Conservation (phyloP, 495 filamentous ascomycete species). For the Neurospora sp. region DNA sequence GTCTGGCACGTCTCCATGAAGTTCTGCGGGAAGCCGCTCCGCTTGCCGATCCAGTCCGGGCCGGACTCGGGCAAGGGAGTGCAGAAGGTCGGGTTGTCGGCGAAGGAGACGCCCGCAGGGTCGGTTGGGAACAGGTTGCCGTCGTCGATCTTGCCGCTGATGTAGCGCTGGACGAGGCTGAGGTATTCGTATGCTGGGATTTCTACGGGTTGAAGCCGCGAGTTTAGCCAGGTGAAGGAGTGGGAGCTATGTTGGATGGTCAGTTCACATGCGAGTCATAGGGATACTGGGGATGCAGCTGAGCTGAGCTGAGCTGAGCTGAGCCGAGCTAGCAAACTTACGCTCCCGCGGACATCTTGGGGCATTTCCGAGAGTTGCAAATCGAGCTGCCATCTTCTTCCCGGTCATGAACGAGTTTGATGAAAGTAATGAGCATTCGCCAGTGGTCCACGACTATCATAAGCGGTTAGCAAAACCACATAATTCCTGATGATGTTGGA, state of each 20-base stretch:
- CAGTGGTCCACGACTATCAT: constrained; percentile 77
- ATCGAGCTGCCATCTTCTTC: constrained; percentile 64
- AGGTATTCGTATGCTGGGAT: constrained; percentile 80
- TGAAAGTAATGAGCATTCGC: constrained; percentile 69
- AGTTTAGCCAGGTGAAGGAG: constrained; percentile 88
- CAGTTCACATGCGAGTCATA: neutral
- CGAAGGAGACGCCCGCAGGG: constrained; percentile 43
- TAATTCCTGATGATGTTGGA: neutral
- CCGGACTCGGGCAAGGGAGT: constrained; percentile 51
- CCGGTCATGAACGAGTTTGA: constrained; percentile 69
- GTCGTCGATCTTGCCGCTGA: constrained; percentile 82
- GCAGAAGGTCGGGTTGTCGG: constrained; percentile 45
- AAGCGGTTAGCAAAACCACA: neutral
- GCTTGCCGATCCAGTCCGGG: constrained; percentile 67
- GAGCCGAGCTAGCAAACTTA: constrained; percentile 38
- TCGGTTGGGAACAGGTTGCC: constrained; percentile 77
- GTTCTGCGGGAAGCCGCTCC: constrained; percentile 76
- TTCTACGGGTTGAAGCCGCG: constrained; percentile 51
- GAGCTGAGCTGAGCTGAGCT: neutral
- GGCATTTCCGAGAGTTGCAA: constrained; percentile 74
- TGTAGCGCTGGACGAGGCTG: constrained; percentile 89
- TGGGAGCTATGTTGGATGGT: constrained; percentile 47
- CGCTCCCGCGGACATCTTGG: constrained; percentile 85
- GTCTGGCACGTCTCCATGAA: constrained; percentile 82
- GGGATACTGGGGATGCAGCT: neutral